Evolutionary conservation across 78 protist genomes (phyloP).

Genomic region (Dictyostelium brefeldianum): DNA sequence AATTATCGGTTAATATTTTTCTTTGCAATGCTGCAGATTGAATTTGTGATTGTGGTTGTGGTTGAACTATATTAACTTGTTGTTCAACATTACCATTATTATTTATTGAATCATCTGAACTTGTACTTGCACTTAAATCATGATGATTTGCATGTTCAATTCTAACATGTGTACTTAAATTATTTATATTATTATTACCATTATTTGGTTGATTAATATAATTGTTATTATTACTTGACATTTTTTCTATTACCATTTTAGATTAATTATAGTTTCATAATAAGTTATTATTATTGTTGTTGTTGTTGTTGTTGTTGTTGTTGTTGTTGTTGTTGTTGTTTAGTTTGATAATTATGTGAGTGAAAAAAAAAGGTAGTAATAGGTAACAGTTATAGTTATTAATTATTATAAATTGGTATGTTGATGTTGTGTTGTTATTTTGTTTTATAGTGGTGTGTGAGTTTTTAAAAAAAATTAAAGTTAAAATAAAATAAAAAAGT

Average conservation of each 20-base stretch:
- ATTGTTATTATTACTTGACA: not conserved
- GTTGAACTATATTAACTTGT: not conserved
- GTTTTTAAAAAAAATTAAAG: no score
- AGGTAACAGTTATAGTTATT: no score
- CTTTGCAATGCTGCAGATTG: not conserved
- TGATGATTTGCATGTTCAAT: slow-evolving; percentile 12
- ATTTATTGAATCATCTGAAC: not conserved
- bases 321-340: no score
- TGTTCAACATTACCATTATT: not conserved
- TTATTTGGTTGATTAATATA: not conserved
- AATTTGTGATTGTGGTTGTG: not conserved
- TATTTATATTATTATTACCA: not conserved
- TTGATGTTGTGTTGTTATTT: no score
- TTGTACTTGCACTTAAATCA: not conserved
- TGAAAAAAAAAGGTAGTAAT: no score
- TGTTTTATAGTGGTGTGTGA: no score
- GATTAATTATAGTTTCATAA: no score
- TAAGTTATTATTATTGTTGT: no score
- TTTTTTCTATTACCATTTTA: not conserved
- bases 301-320: no score
- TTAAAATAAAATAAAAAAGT: no score
- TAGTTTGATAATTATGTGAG: no score
- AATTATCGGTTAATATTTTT: not conserved
- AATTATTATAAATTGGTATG: no score
- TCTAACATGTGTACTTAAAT: not conserved